Evolutionary conservation across 805 yeast genomes (phyloP).

Genomic region (Candida boleticola): DNA sequence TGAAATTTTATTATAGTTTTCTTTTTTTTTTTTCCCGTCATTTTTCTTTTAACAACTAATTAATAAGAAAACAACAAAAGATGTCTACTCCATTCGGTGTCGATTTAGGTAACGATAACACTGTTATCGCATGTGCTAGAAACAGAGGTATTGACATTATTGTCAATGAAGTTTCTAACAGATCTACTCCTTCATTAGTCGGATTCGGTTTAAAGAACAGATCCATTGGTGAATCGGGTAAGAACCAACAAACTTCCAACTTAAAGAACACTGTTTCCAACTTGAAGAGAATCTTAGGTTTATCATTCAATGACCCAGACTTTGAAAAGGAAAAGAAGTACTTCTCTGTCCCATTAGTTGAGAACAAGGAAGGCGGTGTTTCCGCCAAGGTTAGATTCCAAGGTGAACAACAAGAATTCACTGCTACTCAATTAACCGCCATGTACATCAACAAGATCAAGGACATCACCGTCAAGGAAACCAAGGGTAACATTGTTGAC

Average conservation of each 20-base stretch:
- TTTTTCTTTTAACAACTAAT: neutral
- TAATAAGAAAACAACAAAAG: neutral
- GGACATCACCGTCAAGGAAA: conserved; percentile 74
- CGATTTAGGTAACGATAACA: conserved; percentile 93
- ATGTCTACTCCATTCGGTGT: conserved; percentile 97
- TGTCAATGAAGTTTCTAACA: conserved; percentile 97
- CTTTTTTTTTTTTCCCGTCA: conserved; percentile 8
- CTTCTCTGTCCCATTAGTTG: conserved; percentile 69
- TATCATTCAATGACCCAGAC: conserved; percentile 72
- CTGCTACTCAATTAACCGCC: conserved; percentile 88
- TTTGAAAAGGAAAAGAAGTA: conserved; percentile 70
- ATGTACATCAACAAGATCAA: conserved; percentile 93
- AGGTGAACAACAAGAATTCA: conserved; percentile 75
- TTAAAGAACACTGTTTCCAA: conserved; percentile 95
- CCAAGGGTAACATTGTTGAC: conserved; percentile 78
- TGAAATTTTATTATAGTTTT: conserved; percentile 6
- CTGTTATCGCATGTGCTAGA: conserved; percentile 93
- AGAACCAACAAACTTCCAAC: conserved; percentile 95
- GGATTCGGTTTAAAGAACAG: conserved; percentile 91
- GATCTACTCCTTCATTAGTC: conserved; percentile 87
- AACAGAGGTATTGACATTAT: conserved; percentile 98
- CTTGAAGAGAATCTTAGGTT: conserved; percentile 88
- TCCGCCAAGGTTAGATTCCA: conserved; percentile 84
- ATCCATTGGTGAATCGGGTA: conserved; percentile 92
- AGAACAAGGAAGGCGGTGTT: conserved; percentile 68